Evolutionary conservation across 495 filamentous ascomycete species (phyloP), one percentile per base, ranked within the genome.

Genomic region (Xylaria intraflava): DNA sequence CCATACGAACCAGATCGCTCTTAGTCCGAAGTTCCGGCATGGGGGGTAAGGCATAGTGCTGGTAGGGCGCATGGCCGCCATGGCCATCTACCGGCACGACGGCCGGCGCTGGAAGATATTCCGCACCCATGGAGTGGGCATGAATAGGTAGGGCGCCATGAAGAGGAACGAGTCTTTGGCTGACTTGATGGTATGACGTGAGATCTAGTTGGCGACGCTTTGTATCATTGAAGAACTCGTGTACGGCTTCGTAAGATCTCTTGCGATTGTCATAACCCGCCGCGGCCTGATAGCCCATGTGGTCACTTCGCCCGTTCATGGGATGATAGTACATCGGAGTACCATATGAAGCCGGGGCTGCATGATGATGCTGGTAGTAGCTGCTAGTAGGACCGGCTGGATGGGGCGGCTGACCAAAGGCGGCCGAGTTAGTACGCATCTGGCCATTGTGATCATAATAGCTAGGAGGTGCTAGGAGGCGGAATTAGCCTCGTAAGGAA

Each of bases 161-260:
- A 9, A 95, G 77, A 33, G 84, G 82, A 51, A 87, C 76, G 23
- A 96, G 77, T 36, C 89, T 83, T 64, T 87, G 84, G 53, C 87
- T 86, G 46, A 96, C 85, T 45, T 93, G 86, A 36, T 79, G 71
- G 64, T 95, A 95, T 9, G 86, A 93, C 33, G 77, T 80, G 0
- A 90, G 85, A 57, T 97, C 90, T 57, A 99, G 85, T 57, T 87
- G 81, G 59, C 88, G 86, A 49, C 90, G 86, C 74, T 96, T 96
- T 53, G 86, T 81, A 64, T 90, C 90, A 46, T 88, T 85, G 59
- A 97, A 95, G 74, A 97, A 94, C 59, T 94, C 90, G 65, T 95
- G 90, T 53, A 97, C 71, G 24, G 88, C 88, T 52, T 96, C 91
- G 50, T 88, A 87, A 16, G 83, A 84, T 42, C 90, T 87, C 76